Evolutionary conservation across 805 yeast genomes (phyloP).

Genomic region (Middelhovenomyces tepae): DNA sequence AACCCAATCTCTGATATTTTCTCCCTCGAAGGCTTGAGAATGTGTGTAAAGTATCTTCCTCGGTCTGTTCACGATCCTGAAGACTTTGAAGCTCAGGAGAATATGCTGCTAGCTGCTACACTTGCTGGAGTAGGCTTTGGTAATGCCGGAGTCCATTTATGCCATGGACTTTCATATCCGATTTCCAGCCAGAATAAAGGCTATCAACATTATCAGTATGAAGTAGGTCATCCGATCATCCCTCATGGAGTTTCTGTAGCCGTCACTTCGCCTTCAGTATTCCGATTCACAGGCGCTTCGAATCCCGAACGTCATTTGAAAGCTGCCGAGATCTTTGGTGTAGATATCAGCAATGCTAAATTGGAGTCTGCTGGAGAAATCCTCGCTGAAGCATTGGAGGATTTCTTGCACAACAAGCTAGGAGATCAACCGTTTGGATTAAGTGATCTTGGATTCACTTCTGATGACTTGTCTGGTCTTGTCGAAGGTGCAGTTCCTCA

Average conservation of each 20-base stretch:
- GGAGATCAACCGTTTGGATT: slow-evolving; percentile 33
- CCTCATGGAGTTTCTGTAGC: slow-evolving; percentile 41
- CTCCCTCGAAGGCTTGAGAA: slow-evolving; percentile 33
- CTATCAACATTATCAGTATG: slow-evolving; percentile 30
- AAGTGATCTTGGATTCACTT: slow-evolving; percentile 26
- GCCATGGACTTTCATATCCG: slow-evolving; percentile 36
- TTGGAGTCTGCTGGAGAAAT: slow-evolving; percentile 31
- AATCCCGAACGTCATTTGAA: slow-evolving; percentile 32
- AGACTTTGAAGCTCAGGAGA: slow-evolving; percentile 35
- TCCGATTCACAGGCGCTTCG: slow-evolving; percentile 31
- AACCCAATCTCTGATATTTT: slow-evolving; percentile 38
- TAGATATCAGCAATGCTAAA: slow-evolving; percentile 27
- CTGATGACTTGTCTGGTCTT: slow-evolving; percentile 27
- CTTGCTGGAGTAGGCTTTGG: slow-evolving; percentile 40
- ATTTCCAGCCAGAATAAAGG: slow-evolving; percentile 30
- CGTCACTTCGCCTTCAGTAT: slow-evolving; percentile 37
- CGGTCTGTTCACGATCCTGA: slow-evolving; percentile 32
- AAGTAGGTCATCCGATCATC: slow-evolving; percentile 33
- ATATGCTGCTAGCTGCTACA: slow-evolving; percentile 37
- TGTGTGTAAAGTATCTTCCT: slow-evolving; percentile 34
- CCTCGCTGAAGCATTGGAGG: slow-evolving; percentile 28
- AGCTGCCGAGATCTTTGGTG: slow-evolving; percentile 31
- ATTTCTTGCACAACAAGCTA: slow-evolving; percentile 26
- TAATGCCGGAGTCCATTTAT: slow-evolving; percentile 37
- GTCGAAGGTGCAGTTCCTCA: slow-evolving; percentile 34